Conservation (phyloP, 768 basidiomycete species). For the Mycena pura region DNA sequence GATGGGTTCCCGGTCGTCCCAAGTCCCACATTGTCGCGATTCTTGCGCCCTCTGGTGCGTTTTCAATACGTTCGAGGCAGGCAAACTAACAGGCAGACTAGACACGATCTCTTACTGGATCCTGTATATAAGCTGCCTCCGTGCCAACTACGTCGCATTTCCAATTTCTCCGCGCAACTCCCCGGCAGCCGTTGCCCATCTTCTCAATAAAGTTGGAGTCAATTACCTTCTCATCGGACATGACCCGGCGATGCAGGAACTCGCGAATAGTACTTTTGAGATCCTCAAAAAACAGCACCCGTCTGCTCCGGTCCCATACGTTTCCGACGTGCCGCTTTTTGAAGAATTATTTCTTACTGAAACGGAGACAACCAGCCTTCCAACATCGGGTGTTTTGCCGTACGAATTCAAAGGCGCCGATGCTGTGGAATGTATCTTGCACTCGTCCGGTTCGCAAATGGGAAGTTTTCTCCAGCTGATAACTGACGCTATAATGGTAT, state of each 20-base stretch:
- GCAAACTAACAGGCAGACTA: not conserved
- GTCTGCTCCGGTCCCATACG: too few relatives aligned
- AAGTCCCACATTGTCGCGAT: not conserved
- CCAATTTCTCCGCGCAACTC: conserved; percentile 49
- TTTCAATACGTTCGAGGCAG: not conserved
- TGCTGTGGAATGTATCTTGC: too few relatives aligned
- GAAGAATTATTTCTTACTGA: too few relatives aligned
- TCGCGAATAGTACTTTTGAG: too few relatives aligned
- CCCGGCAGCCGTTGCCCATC: conserved; percentile 45
- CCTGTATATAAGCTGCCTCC: conserved; percentile 35
- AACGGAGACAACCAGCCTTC: too few relatives aligned
- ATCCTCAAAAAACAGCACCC: too few relatives aligned
- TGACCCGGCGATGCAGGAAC: too few relatives aligned
- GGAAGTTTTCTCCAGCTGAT: too few relatives aligned
- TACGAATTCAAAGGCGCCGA: too few relatives aligned
- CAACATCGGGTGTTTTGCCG: too few relatives aligned
- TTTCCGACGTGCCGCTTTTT: too few relatives aligned
- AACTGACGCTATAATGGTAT: not conserved
- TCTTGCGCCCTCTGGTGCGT: not conserved
- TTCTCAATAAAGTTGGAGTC: conserved; percentile 28
- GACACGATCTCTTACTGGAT: conserved; percentile 43
- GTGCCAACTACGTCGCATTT: conserved; percentile 43
- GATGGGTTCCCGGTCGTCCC: not conserved
- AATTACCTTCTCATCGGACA: conserved; percentile 34
- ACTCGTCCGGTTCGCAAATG: conserved; percentile 38